Percentiles rank a stretch among this genome's conserved stretches.
Conservation (phyloP, 1,284 basidiomycete species). For the Leccinum cinnamomeum region DNA sequence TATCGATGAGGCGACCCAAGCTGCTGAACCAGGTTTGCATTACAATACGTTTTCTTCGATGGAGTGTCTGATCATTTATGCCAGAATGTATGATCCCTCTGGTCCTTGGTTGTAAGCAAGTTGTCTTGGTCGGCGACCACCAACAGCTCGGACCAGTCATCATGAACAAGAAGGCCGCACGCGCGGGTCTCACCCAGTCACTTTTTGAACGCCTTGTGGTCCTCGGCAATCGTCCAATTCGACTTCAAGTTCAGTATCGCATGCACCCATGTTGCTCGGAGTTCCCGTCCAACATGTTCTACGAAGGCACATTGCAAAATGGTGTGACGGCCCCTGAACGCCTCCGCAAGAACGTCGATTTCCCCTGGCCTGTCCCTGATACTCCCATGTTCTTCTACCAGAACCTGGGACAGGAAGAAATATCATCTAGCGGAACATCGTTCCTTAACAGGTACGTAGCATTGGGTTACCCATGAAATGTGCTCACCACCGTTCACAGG, state of each 20-base stretch:
- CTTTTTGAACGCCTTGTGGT: constrained; percentile 97
- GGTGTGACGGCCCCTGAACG: constrained; percentile 99
- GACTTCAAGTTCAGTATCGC: constrained; percentile 98
- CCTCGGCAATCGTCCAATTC: constrained; percentile 94
- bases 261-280: constrained; percentile 99
- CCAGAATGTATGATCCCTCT: constrained; percentile 99
- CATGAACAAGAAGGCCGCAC: constrained; percentile 99
- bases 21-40: constrained; percentile 88
- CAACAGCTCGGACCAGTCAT: constrained; percentile 99
- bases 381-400: constrained; percentile 99
- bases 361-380: constrained; percentile 98
- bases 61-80: constrained; percentile 15
- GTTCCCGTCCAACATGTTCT: constrained; percentile 99
- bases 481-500: constrained; percentile 42
- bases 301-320: constrained; percentile 98
- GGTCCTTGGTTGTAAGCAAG: constrained; percentile 97
- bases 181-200: constrained; percentile 95
- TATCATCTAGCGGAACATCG: constrained; percentile 96
- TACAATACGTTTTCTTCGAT: constrained; percentile 4
- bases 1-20: constrained; percentile 98
- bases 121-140: constrained; percentile 97
- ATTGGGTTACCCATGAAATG: constrained; percentile 3
- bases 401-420: constrained; percentile 98
- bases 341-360: constrained; percentile 95
- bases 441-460: constrained; percentile 83